Conservation (phyloP, 179 eudicot species). For the Beta macrorhiza region DNA sequence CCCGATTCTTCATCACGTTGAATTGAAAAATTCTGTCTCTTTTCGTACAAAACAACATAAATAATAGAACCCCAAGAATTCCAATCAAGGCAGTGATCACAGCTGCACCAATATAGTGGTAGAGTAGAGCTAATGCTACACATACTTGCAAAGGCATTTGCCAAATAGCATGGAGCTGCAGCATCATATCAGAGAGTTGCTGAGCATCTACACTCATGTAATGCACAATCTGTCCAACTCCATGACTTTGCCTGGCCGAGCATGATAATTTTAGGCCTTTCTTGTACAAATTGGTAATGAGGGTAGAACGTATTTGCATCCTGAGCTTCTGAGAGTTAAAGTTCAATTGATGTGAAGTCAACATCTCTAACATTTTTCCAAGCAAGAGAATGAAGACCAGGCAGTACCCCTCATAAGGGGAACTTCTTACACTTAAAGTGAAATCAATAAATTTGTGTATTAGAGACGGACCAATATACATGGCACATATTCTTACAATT, state of each 20-base stretch:
- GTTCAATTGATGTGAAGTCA: constrained; percentile 79
- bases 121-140: constrained; percentile 63
- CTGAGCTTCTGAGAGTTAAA: constrained; percentile 83
- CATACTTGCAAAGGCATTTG: constrained; percentile 74
- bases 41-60: constrained; percentile 48
- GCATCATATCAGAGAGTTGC: constrained; percentile 96
- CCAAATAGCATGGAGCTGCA: constrained; percentile 84
- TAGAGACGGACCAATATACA: constrained; percentile 81
- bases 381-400: constrained; percentile 60
- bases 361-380: constrained; percentile 71
- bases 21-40: constrained; percentile 65
- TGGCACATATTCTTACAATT: constrained; percentile 62
- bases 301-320: constrained; percentile 78
- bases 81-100: constrained; percentile 57
- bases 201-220: constrained; percentile 99
- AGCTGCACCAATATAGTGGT: constrained; percentile 51
- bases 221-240: constrained; percentile 91
- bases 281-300: constrained; percentile 75
- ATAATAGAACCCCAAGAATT: constrained; percentile 45
- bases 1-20: constrained; percentile 68
- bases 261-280: constrained; percentile 76
- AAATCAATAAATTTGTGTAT: constrained; percentile 68
- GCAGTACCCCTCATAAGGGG: constrained; percentile 82
- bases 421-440: constrained; percentile 63
- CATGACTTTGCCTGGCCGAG: constrained; percentile 86